phyloP scores from a whole-genome alignment of 768 basidiomycete species.

The Termitomyces sp. region DNA sequence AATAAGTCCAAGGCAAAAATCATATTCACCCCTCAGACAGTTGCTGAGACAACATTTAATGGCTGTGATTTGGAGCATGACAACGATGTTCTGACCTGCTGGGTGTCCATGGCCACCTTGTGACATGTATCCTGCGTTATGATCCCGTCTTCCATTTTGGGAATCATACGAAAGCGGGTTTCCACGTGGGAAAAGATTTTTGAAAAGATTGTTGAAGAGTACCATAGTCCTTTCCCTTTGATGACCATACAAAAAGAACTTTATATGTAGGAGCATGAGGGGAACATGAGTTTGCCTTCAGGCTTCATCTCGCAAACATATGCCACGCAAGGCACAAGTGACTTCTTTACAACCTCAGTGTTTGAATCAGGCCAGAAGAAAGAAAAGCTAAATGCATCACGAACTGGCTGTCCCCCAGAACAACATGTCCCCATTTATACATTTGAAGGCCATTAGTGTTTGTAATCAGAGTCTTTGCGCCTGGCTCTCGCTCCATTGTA shows the following conservation, averaged over 20 bases:
- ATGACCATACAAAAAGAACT: not conserved
- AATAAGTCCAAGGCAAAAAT: not conserved
- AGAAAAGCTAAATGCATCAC: not conserved
- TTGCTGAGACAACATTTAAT: not conserved
- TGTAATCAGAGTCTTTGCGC: slow-evolving; percentile 16
- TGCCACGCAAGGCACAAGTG: not conserved
- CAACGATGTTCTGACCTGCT: not conserved
- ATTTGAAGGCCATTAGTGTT: not conserved
- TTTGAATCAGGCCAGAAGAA: not conserved
- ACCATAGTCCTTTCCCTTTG: not conserved
- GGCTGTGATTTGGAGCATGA: not conserved
- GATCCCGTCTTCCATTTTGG: not conserved
- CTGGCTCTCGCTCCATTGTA: slow-evolving; percentile 49
- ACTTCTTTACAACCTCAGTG: not conserved
- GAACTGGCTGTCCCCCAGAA: not conserved
- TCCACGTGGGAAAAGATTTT: not conserved
- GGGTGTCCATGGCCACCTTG: not conserved
- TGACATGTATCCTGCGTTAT: not conserved
- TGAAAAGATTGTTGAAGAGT: not conserved
- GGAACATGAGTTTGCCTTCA: not conserved
- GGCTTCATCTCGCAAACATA: not conserved
- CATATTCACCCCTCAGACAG: not conserved
- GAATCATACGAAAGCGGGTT: not conserved
- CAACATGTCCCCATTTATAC: not conserved
- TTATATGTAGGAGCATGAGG: slow-evolving; percentile 8